Evolutionary conservation across 2,329 filamentous ascomycete genomes (phyloP).

Genomic region (Penicillium occitanis): DNA sequence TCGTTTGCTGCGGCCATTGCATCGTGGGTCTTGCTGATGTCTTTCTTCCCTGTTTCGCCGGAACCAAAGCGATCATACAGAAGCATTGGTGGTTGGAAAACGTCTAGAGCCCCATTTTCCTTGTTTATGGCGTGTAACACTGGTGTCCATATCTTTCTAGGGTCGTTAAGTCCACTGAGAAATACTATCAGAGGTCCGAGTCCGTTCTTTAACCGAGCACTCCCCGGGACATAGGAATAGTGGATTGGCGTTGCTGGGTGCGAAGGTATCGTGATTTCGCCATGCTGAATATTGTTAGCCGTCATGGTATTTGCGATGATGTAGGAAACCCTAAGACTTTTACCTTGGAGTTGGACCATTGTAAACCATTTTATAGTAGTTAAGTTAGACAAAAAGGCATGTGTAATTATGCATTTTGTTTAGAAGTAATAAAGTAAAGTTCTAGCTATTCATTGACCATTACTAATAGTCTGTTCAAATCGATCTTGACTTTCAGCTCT

Average conservation of each 20-base stretch:
- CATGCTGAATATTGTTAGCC: neutral
- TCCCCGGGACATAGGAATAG: neutral
- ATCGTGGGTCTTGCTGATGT: neutral
- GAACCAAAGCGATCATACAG: neutral
- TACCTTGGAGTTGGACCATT: neutral
- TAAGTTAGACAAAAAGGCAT: neutral
- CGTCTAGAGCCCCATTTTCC: neutral
- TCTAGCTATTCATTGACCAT: neutral
- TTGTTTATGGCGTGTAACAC: neutral
- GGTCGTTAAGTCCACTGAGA: neutral
- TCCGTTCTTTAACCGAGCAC: neutral
- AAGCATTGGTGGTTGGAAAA: neutral
- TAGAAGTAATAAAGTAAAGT: neutral
- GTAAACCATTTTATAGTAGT: neutral
- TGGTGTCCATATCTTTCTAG: neutral
- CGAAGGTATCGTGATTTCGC: neutral
- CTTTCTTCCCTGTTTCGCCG: neutral
- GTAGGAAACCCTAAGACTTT: neutral
- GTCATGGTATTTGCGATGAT: neutral
- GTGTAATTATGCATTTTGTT: neutral
- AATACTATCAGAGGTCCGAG: neutral
- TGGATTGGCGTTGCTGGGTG: neutral
- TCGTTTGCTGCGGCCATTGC: neutral
- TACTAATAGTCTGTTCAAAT: neutral
- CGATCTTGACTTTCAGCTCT: neutral